Base-by-base conservation (phyloP, 495 filamentous ascomycete species). In the Podospora anserina region DNA sequence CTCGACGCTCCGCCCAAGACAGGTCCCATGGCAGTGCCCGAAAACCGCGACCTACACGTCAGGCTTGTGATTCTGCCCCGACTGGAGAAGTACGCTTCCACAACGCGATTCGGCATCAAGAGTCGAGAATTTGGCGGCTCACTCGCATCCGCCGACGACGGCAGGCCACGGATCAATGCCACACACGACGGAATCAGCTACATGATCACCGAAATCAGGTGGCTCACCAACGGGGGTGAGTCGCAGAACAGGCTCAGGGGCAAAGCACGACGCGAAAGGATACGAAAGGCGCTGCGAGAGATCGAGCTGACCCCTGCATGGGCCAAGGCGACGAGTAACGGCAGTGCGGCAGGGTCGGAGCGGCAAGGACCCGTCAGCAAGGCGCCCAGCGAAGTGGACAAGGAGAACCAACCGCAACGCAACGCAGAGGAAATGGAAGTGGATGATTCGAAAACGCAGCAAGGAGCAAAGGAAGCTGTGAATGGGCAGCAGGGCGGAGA, bases 101-200 rank as follows among this genome's bases (percentile, higher is more conserved):
- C 87, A 0, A 88, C 89, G 1, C 81, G 91, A 39, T 92, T 90
- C 73, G 95, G 93, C 0, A 83, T 99, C 66, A 88, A 86, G 74
- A 94, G 90, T 65, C 88, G 94, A 2, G 82, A 87, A 60, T 98
- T 92, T 84, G 85, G 82, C 7, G 83, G 80, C 6, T 79, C 80
- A 3, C 72, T 82, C 32, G 70, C 39, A 54, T 19, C n/a, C 3
- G 69, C 67, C 7, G 66, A 61, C n/a, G 58, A 61, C 19, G 66
- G 66, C 34, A 18, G 54, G 74, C 39, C 39, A 11, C 62, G n/a
- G 71, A 73, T 28, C 11, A 64, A 73, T n/a, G 75, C 78, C 27
- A 68, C 76, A 9, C 94, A 97, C 72, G 92, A 97, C 67, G 95
- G 95, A 1, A 86, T 96, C 81, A 97, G 92, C 73, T 98, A 92